A percentile compares a stretch with the other conserved stretches of the same genome.
Evolutionary conservation across 1,284 basidiomycete genomes (phyloP).

Genomic region (Malassezia psittaci): DNA sequence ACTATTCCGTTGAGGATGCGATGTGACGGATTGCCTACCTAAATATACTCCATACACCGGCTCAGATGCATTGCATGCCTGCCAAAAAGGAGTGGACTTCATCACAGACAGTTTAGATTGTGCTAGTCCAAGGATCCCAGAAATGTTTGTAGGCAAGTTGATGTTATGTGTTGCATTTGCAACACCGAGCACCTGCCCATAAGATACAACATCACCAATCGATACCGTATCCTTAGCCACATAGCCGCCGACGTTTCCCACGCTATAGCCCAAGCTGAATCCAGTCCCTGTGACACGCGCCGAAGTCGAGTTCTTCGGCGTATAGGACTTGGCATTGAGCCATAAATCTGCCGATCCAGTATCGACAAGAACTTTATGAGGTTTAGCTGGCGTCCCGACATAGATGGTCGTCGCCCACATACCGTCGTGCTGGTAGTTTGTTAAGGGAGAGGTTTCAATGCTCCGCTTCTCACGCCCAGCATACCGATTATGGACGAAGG

Average conservation of each 20-base stretch:
- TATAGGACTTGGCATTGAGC: slow-evolving; percentile 51
- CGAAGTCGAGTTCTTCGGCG: slow-evolving; percentile 27
- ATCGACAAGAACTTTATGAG: slow-evolving; percentile 52
- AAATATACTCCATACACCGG: background rate
- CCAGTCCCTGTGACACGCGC: slow-evolving; percentile 29
- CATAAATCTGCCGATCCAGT: slow-evolving; percentile 75
- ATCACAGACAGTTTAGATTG: slow-evolving; percentile 47
- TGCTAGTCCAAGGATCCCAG: slow-evolving; percentile 49
- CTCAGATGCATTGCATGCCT: slow-evolving; percentile 29
- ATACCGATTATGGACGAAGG: background rate
- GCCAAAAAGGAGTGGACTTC: slow-evolving; percentile 60
- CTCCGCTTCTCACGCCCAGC: background rate
- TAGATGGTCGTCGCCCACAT: background rate
- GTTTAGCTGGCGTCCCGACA: slow-evolving; percentile 50
- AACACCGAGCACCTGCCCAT: slow-evolving; percentile 44
- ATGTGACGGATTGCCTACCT: background rate
- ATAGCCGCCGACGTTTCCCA: slow-evolving; percentile 62
- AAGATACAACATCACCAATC: slow-evolving; percentile 45
- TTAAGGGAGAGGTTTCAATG: background rate
- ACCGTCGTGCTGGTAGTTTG: background rate
- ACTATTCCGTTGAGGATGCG: background rate
- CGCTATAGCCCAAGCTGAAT: slow-evolving; percentile 72
- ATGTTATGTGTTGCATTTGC: slow-evolving; percentile 37
- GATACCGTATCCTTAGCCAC: slow-evolving; percentile 57
- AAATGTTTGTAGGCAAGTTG: slow-evolving; percentile 44